Base-by-base conservation (phyloP, 2,329 filamentous ascomycete species). In the Thielaviopsis musarum region DNA sequence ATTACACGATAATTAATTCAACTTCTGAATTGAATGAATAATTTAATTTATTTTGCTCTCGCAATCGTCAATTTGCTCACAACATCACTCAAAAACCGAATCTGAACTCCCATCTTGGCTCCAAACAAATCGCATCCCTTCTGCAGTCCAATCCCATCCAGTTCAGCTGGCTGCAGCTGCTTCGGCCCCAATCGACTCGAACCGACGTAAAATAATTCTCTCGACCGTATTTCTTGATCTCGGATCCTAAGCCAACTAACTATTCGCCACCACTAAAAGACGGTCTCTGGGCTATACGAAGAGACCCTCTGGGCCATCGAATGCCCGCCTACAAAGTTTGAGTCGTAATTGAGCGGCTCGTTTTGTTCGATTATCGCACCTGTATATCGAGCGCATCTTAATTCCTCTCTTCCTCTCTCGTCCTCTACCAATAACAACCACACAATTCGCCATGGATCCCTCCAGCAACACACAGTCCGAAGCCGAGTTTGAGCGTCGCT, bases 401-500 rank as follows among this genome's bases (percentile, higher is more conserved):
- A 19, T 26, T 30, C 13, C 38, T 54, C 19, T 52, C 17, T 41
- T 13, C n/a, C 41, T 22, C 26, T 45, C 49, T 5, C 41, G 12
- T 26, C 22, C 38, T n/a, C 7, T 54, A 59, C 38, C 24, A 45
- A 51, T 2, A 49, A 19, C 12, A 7, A 22, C 30, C 52, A 22
- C 22, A 19, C 28, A 21, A 17, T 17, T n/a, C 21, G 22, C 21
- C 48, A 61, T 61, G 59, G 56, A 54, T 19, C n/a, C 55, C 5
- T n/a, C 54, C 24, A 55, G 54, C 21, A 53, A 21, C 9, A 58
- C 57, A 48, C 49, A 52, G 34, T 55, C 59, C 1, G 55, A 60
- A 26, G 54, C 59, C 54, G 59, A 54, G 17, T 57, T 48, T 26
- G 54, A 60, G 34, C 52, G 58, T 13, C 61, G 51, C 19, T 55